Evolutionary conservation across 108 stramenopile species (phyloP), one percentile per base, ranked within the genome.

Genomic region (Cyclotella choctawhatcheeana): DNA sequence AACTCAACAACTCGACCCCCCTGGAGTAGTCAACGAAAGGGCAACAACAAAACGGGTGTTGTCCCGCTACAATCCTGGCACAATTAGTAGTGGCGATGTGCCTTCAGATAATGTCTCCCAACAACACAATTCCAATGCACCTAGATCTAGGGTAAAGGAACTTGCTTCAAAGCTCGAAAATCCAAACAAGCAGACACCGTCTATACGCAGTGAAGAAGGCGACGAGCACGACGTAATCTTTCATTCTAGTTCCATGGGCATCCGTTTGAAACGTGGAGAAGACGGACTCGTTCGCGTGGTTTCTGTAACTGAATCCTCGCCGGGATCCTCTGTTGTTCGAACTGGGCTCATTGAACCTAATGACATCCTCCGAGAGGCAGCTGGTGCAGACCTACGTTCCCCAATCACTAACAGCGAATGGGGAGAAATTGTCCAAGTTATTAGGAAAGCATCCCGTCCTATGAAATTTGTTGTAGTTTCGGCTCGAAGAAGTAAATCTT

Each of bases 241-340:
- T 22, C 76, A 58, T n/a, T 77, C 76, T n/a, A 58, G 51, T 47
- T 69, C 76, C 14, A 77, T 79, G 78, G 78, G 78, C 25, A 79
- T 79, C 34, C 27, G 71, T 27, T 33, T 79, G 32, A 72, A 79
- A 44, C 78, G 78, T 32, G 78, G 78, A 5, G 71, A 79, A 35
- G 78, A 79, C 68, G 78, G 78, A 25, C 59, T 62, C 48, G 78
- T 79, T 10, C 71, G 78, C 47, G 78, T 79, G 13, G 71, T 79
- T 7, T 79, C 78, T 13, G 71, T 73, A 18, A 73, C 78, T 33
- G 60, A 72, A 67, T 65, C 71, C 34, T 21, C 66, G 27, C 29
- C 51, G 20, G 71, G 64, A 4, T 79, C 78, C 26, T 79, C 78
- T 0, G 67, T 79, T 60, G 66, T 65, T 8, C 56, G 71, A 18